Base-by-base conservation (phyloP, 2,329 filamentous ascomycete genomes). In the Colletotrichum aenigma region DNA sequence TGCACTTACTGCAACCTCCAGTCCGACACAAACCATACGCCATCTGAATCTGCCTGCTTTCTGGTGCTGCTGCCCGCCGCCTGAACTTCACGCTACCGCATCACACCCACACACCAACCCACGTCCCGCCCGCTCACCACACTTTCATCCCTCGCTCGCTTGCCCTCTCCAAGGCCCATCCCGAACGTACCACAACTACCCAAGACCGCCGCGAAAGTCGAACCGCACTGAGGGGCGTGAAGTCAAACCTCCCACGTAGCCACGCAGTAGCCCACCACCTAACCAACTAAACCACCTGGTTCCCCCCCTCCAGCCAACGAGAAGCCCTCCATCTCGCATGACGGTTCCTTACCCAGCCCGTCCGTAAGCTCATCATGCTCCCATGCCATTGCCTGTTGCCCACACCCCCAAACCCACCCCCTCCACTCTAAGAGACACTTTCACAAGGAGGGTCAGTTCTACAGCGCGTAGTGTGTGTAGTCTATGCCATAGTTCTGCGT, bases 241-340 rank as follows among this genome's bases (percentile, higher is more conserved):
- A 38, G 18, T 32, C 64, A 38, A 30, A 61, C 60, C 38, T 66
- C 28, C 62, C 24, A 48, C 43, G 69, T 56, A 71, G 52, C n/a
- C 34, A 48, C 21, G 52, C 55, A 66, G 43, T 48, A 48, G 72
- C 72, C 72, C 55, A 66, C 61, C 62, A 58, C 30, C 28, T 28
- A 36, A 34, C 32, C n/a, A 48, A 61, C 61, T 24, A 38, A 36
- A 36, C 43, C 43, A 34, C 12, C 48, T 30, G 34, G 16, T 38
- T 56, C 60, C 36, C 38, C 10, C 15, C 70, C n/a, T 61, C 72
- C 18, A 73, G 64, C 73, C 73, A 75, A 75, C 73, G 73, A 75
- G 73, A 75, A 62, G 70, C 15, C 62, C n/a, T 36, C 69, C 69
- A 68, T 75, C 73, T 75, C 69, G 73, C 69, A 73, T 75, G 73